Percentiles rank a stretch among this genome's conserved stretches.
Conservation (phyloP, 305 asterid species). For the Stenogyne calaminthoides region DNA sequence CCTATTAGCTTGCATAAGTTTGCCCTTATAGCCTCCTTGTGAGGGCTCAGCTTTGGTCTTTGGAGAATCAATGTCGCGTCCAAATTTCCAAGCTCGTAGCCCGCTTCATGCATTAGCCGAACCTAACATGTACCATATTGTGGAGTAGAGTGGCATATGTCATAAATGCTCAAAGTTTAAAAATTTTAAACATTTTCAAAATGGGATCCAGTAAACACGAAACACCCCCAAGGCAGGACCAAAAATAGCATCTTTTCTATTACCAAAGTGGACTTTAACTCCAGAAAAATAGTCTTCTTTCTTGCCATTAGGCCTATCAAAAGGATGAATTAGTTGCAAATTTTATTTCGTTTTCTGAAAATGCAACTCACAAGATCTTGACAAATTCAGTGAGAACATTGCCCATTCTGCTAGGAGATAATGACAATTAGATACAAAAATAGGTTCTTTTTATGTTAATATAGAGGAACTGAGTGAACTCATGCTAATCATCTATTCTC, state of each 20-base stretch:
- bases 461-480: not conserved
- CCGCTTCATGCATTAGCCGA: constrained; percentile 81
- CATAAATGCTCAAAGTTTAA: not conserved
- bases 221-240: not conserved
- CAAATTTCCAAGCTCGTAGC: constrained; percentile 84
- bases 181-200: not conserved
- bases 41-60: constrained; percentile 89
- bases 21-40: constrained; percentile 72
- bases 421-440: not conserved
- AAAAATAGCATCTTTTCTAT: not conserved
- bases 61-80: constrained; percentile 91
- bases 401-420: not conserved
- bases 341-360: not conserved
- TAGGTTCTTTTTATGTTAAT: not conserved
- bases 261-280: not conserved
- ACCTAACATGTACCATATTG: constrained; percentile 37
- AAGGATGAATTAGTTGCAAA: not conserved
- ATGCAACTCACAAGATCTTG: not conserved
- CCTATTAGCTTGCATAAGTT: constrained; percentile 77
- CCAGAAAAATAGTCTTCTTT: not conserved
- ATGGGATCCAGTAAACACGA: not conserved
- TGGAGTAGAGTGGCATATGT: not conserved
- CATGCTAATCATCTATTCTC: not conserved
- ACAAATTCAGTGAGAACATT: not conserved
- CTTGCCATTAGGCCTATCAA: not conserved